Evolutionary conservation across 306 rosid species (phyloP).

Genomic region (Aeschynomene evenia): DNA sequence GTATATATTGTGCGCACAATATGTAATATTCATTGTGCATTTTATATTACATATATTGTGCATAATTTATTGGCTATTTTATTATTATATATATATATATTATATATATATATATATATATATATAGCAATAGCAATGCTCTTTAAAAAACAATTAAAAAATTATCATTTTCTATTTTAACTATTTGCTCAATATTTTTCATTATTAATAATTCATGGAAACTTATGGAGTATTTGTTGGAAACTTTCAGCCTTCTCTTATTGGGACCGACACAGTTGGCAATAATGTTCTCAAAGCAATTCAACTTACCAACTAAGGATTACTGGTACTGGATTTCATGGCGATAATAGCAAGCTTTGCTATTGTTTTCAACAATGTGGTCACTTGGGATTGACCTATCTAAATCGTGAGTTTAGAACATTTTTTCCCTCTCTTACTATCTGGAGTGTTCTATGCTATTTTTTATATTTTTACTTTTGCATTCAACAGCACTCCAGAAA

Average conservation of each 20-base stretch:
- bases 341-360: conserved; percentile 50
- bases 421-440: background rate
- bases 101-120: no score
- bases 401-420: conserved; percentile 61
- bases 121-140: no score
- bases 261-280: conserved; percentile 49
- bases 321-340: conserved; percentile 75
- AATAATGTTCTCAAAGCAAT: conserved; percentile 48
- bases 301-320: conserved; percentile 52
- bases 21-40: no score
- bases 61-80: no score
- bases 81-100: no score
- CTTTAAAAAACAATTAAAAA: no score
- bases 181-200: background rate
- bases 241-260: conserved; percentile 45
- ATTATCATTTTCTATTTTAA: no score
- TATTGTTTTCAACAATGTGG: conserved; percentile 54
- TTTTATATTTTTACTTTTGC: conserved; percentile 3
- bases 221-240: background rate
- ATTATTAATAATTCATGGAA: conserved; percentile 6
- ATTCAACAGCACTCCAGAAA: conserved; percentile 55
- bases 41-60: no score
- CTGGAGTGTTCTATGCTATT: background rate
- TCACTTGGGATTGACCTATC: conserved; percentile 66
- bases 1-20: no score